A percentile compares a stretch with the other conserved stretches of the same genome.
These are phyloP conservation scores for Trypanosoma platydactyli DNA, from an alignment of 208 protist species.

Conservation along the genomic window DNA sequence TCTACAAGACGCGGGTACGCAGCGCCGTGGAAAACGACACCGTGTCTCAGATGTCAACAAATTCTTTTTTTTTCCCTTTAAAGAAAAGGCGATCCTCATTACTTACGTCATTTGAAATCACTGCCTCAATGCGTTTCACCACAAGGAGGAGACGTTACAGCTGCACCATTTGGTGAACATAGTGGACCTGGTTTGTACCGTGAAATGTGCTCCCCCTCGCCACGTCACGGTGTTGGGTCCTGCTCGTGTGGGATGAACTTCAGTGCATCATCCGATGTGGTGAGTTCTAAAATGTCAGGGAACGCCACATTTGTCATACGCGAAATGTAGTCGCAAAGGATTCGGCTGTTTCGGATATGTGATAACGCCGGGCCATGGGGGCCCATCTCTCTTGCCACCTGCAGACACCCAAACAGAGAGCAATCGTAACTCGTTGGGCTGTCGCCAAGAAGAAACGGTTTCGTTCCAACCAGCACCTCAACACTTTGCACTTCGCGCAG, in stretches of 20 bases:
- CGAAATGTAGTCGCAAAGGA: constrained; percentile 46
- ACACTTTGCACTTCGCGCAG: constrained; percentile 61
- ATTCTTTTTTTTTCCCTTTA: no score
- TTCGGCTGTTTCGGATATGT: constrained; percentile 42
- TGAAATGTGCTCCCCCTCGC: background rate
- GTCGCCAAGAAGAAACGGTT: constrained; percentile 53
- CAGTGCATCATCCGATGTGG: constrained; percentile 41
- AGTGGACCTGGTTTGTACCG: no score
- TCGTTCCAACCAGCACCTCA: constrained; percentile 39
- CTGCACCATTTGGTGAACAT: no score
- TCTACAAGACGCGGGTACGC: no score
- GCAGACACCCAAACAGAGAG: constrained; percentile 67
- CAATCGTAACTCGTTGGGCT: constrained; percentile 67
- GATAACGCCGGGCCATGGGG: constrained; percentile 42
- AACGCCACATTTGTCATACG: constrained; percentile 57
- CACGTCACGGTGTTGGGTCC: constrained; percentile 4
- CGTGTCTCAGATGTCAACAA: no score
- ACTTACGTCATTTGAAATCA: no score
- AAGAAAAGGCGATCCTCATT: no score
- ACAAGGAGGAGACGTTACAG: no score
- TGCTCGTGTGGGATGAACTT: constrained; percentile 41
- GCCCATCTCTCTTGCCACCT: constrained; percentile 52
- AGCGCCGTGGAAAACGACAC: no score
- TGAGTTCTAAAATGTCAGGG: constrained; percentile 52
- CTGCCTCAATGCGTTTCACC: no score